phyloP scores from a whole-genome alignment of 106 monocot genomes.

The Dendrobium chrysotoxum region DNA sequence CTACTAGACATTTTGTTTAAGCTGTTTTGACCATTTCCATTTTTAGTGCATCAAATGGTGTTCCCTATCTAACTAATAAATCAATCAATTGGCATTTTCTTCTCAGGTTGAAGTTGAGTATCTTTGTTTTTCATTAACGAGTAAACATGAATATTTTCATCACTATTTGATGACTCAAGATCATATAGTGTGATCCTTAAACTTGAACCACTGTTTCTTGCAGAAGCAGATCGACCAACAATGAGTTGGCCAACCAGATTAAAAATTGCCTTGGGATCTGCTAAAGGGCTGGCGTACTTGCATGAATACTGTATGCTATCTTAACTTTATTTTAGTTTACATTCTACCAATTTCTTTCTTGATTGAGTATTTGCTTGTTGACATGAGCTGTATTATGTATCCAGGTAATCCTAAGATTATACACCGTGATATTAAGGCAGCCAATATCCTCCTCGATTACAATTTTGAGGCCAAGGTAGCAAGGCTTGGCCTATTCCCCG shows the following conservation, averaged over 20 bases:
- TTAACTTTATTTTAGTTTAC: neutral
- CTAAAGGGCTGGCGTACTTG: slow-evolving; percentile 14
- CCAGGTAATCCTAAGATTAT: slow-evolving; percentile 94
- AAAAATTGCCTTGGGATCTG: slow-evolving; percentile 11
- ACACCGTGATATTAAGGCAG: slow-evolving; percentile 91
- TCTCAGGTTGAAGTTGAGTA: too few relatives aligned
- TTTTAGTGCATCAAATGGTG: too few relatives aligned
- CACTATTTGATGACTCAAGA: neutral
- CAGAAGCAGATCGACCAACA: slow-evolving; percentile 46
- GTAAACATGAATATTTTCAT: neutral
- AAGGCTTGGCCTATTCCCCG: too few relatives aligned
- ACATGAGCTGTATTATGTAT: neutral
- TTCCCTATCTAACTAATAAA: neutral
- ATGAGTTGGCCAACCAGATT: slow-evolving; percentile 50
- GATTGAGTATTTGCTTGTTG: neutral
- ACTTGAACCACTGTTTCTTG: neutral
- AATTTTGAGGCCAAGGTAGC: slow-evolving; percentile 90
- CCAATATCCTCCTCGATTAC: slow-evolving; percentile 87
- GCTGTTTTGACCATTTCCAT: too few relatives aligned
- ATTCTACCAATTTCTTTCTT: slow-evolving; percentile 1
- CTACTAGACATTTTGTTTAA: too few relatives aligned
- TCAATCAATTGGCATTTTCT: neutral
- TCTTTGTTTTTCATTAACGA: neutral
- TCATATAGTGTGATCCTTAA: neutral
- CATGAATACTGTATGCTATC: slow-evolving; percentile 13